Evolutionary conservation across 202 grass and related monocot genomes (phyloP), one percentile per base, ranked within the genome.

Genomic region (Digitaria exilis): DNA sequence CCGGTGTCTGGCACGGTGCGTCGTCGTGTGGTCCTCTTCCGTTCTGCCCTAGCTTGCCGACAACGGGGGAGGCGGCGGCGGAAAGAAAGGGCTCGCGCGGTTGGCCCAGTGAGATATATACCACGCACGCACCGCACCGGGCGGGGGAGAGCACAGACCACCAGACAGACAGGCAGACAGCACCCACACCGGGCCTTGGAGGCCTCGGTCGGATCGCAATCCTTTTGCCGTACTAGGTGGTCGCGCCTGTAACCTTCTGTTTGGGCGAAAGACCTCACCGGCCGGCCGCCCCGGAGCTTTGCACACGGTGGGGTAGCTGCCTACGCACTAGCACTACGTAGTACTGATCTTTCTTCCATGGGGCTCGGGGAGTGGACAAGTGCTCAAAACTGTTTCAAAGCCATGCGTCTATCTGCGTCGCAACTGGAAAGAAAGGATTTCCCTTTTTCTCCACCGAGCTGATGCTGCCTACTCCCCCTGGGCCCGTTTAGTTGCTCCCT

Each of bases 361-460:
- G 43, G 43, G 16, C 41, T 16, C 58, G 17, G 57, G 59, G 65
- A 60, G 61, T 79, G 76, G 76, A 52, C 44, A 52, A 55, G 52
- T 24, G 4, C 6, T 22, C 21, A 55, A 55, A 55, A 55, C 49
- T 17, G 43, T 12, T 44, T 39, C 43, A 16, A 48, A 48, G 14
- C 45, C 14, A 44, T 50, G 15, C 16, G 6, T 39, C 37, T 39
- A 5, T 21, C 16, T 52, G 50, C 19, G 50, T 52, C 18, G 50
- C 50, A 52, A 52, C 50, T 21, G 50, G 18, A 18, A 21, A 52
- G 50, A n/a, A 9, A 52, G 4, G 50, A 21, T 18, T 19, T 56
- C 10, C 55, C 8, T 58, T 58, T 44, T 25, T 57, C 55, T 4
- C 9, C 22, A 3, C 9, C 0, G 9, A 59, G 12, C 56, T 28